Evolutionary conservation across 805 yeast genomes (phyloP), one percentile per base, ranked within the genome.

Genomic region (Kazachstania martiniae): DNA sequence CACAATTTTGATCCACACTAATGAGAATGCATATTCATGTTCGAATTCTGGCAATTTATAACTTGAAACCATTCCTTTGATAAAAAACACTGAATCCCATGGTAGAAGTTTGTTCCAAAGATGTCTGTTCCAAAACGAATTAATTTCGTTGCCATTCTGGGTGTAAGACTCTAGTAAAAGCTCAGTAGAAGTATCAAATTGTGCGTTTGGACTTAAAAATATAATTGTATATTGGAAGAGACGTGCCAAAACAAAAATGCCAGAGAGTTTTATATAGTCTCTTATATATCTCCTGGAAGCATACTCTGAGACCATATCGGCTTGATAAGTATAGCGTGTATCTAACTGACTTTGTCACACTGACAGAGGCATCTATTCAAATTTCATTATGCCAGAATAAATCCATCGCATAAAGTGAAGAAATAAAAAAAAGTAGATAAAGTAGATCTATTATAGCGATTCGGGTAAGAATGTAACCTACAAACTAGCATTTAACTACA

Each of bases 21-120:
- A 81, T 18, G 93, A 75, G 51, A 84, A 89, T 4, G 93, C 96
- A 66, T 73, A 81, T 56, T 86, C 94, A 53, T 89, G 95, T 56
- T 89, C 97, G 55, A 65, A 87, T n/a, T 59, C 52, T 2, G 65
- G 58, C 12, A 58, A 53, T 0, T 68, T 73, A 12, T 68, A 53
- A 8, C 56, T 49, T 21, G 33, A 18, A 14, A 81, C 72, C 34
- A 77, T 52, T 6, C 40, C 41, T 28, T 75, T 72, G 12, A 70
- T 53, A 47, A 81, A 86, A 54, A 77, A 86, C 0, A 86, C 91
- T 1, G 77, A 66, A 53, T 89, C 98, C 97, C 97, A 89, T 3
- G 76, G 66, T 17, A 82, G 59, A 4, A 84, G 61, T 34, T 70
- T 73, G 32, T 69, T 63, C 32, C 73, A 47, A 1, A 74, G 29